Evolutionary conservation across 768 basidiomycete genomes (phyloP), one percentile per base, ranked within the genome.

Genomic region (Leccinellum luteum): DNA sequence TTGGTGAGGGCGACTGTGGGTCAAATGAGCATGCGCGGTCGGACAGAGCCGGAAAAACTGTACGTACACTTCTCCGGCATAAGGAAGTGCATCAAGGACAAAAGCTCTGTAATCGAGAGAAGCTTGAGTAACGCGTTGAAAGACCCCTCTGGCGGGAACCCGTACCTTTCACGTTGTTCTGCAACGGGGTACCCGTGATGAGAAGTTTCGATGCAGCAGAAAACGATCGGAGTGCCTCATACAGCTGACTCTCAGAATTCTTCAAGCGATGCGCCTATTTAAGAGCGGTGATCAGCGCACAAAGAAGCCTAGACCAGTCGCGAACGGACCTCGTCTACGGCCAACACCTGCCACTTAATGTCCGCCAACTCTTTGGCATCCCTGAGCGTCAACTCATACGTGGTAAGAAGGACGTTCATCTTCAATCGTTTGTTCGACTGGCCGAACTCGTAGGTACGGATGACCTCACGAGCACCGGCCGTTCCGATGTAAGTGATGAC

Each of bases 51-150:
- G 31, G 27, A 23, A 38, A 44, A 43, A 15, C n/a, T 23, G 9
- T 47, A 63, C 89, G 72, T 63, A 92, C 93, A 99, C 77, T 92
- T 93, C 67, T 98, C 95, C 8, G 97, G 97, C 92, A 97, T 97
- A 63, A 98, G 79, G 81, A 99, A 99, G 73, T 98, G 97, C 96
- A 98, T 98, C 72, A 98, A 76, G 9, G 97, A 93, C 43, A 98
- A 79, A 34, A 99, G 76, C 73, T 99, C 97, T 97, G 68, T 7
- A 54, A 48, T 52, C 53, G 50, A 41, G 53, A 34, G 25, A 44
- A 19, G 56, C 51, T 48, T 63, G 43, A 64, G 58, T 43, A 52
- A 63, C 25, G 27, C 32, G 43, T 34, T 23, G 19, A 27, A 59
- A 32, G 38, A n/a, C n/a, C n/a, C 21, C 48, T 51, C 27, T 19